These are phyloP conservation scores for Emericellopsis atlantica DNA, from an alignment of 2,329 filamentous ascomycete genomes.

Conservation along the genomic window DNA sequence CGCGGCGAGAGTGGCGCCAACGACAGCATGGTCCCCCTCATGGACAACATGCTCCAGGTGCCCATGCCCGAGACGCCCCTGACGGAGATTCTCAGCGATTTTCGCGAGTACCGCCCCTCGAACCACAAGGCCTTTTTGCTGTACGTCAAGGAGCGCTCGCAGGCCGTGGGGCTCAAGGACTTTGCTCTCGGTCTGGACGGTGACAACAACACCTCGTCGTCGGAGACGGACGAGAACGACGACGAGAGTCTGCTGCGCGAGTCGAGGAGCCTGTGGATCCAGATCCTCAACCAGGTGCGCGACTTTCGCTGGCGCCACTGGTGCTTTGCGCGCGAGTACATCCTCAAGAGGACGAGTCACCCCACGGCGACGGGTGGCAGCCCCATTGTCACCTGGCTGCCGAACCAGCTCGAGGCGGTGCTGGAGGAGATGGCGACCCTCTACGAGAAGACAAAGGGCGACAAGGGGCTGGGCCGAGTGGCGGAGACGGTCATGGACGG, in stretches of 20 bases:
- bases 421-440: conserved; percentile 56
- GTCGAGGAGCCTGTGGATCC: conserved; percentile 48
- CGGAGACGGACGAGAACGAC: conserved; percentile 10
- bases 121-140: conserved; percentile 80
- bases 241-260: conserved; percentile 33
- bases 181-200: conserved; percentile 35
- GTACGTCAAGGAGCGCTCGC: conserved; percentile 45
- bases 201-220: not conserved
- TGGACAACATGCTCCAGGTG: conserved; percentile 78
- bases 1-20: conserved; percentile 89
- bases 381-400: conserved; percentile 75
- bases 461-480: conserved; percentile 29
- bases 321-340: conserved; percentile 78
- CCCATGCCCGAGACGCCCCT: conserved; percentile 82
- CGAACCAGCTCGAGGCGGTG: conserved; percentile 68
- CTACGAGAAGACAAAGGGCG: conserved; percentile 27
- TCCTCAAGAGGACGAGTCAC: conserved; percentile 64
- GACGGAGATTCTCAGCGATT: conserved; percentile 78
- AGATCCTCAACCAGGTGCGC: conserved; percentile 60
- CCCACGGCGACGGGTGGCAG: conserved; percentile 71
- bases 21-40: conserved; percentile 83
- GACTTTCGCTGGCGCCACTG: conserved; percentile 78
- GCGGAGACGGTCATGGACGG: conserved; percentile 54
- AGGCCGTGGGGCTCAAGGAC: conserved; percentile 38
- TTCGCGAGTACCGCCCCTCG: conserved; percentile 76